Conservation (phyloP, 208 protist genomes). For the Angomonas deanei region DNA sequence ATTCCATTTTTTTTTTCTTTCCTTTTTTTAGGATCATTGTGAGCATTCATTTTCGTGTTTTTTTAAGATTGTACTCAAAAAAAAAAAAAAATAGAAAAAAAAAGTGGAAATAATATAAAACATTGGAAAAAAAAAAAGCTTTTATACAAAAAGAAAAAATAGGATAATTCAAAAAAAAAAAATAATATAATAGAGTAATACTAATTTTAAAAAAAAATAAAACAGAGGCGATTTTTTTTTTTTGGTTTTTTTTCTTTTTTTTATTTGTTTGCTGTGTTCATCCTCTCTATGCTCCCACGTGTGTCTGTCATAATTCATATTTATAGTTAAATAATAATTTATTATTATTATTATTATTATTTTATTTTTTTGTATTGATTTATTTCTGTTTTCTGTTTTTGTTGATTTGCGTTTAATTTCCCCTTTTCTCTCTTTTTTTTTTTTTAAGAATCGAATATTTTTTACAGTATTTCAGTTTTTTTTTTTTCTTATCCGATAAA, state of each 20-base stretch:
- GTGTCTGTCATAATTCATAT: neutral
- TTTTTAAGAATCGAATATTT: too few relatives aligned
- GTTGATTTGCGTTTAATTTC: too few relatives aligned
- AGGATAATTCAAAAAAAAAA: neutral
- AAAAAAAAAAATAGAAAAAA: slow-evolving; percentile 2
- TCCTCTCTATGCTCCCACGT: too few relatives aligned
- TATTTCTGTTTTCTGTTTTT: too few relatives aligned
- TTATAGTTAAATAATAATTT: neutral
- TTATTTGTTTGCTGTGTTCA: slow-evolving; percentile 4
- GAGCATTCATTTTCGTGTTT: neutral
- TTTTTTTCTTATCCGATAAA: neutral
- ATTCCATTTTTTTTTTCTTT: slow-evolving; percentile 8
- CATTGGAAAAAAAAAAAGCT: neutral
- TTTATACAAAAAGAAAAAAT: neutral
- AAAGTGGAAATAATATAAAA: neutral
- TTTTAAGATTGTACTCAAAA: neutral
- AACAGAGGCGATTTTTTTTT: neutral
- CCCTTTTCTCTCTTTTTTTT: too few relatives aligned
- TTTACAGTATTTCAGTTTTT: slow-evolving; percentile 2
- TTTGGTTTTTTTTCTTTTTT: neutral
- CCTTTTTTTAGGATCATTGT: neutral
- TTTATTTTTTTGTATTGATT: too few relatives aligned
- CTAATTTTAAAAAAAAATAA: too few relatives aligned
- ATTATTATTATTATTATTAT: too few relatives aligned
- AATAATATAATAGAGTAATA: neutral